Conservation (phyloP, 306 rosid species). For the Dalbergia oliveri region DNA sequence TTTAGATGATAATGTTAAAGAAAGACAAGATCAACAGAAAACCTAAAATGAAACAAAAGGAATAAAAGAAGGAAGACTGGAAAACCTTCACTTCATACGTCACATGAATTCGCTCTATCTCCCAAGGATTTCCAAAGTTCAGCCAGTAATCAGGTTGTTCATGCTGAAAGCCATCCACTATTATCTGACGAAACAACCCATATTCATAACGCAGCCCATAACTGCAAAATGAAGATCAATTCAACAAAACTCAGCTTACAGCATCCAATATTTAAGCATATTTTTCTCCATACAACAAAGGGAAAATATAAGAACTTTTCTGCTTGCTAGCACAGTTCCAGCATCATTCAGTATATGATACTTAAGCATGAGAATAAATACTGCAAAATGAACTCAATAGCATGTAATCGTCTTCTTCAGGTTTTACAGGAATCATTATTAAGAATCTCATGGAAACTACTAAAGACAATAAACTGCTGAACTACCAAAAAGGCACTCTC, state of each 20-base stretch:
- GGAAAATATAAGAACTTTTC: constrained; percentile 34
- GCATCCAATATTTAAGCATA: constrained; percentile 27
- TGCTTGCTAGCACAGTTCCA: constrained; percentile 21
- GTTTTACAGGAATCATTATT: constrained; percentile 35
- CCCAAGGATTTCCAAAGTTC: constrained; percentile 88
- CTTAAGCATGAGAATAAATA: constrained; percentile 24
- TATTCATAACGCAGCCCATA: constrained; percentile 77
- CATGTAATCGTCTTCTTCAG: constrained; percentile 31
- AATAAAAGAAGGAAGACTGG: constrained; percentile 38
- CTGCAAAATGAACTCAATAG: constrained; percentile 25
- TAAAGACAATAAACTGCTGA: constrained; percentile 13
- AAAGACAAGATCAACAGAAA: constrained; percentile 20
- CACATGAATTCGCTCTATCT: constrained; percentile 74
- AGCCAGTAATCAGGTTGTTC: constrained; percentile 87
- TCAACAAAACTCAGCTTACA: constrained; percentile 32
- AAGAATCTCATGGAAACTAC: constrained; percentile 29
- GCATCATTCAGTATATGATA: constrained; percentile 16
- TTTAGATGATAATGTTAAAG: constrained; percentile 38
- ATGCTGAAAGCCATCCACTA: constrained; percentile 77
- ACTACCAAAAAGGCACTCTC: constrained; percentile 20
- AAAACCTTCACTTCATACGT: constrained; percentile 80
- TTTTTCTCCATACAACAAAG: constrained; percentile 38
- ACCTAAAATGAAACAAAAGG: constrained; percentile 30
- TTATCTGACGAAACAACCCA: constrained; percentile 78
- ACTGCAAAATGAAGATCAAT: constrained; percentile 54